Evolutionary conservation across 2,329 filamentous ascomycete genomes (phyloP).

Genomic region (Cadophora malorum): DNA sequence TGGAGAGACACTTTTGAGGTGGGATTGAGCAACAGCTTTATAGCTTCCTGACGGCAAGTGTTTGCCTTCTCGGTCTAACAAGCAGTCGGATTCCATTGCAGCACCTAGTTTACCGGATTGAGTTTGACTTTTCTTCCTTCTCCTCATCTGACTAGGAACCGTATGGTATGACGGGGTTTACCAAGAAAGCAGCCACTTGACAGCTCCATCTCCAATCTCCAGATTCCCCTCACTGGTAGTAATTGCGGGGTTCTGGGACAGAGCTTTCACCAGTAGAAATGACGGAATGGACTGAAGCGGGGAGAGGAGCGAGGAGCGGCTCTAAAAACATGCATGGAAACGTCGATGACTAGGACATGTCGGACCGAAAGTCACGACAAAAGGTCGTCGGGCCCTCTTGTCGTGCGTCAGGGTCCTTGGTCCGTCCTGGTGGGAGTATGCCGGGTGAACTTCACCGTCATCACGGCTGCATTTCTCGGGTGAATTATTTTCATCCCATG

Average conservation of each 20-base stretch:
- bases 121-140: neutral
- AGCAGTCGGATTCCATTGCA: neutral
- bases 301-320: constrained; percentile 9
- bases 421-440: constrained; percentile 1
- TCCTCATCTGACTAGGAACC: neutral
- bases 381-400: neutral
- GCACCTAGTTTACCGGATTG: neutral
- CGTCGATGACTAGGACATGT: constrained; percentile 8
- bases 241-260: constrained; percentile 20
- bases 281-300: neutral
- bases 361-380: constrained; percentile 30
- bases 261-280: constrained; percentile 15
- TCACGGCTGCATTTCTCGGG: constrained; percentile 22
- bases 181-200: constrained; percentile 12
- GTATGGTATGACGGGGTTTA: constrained; percentile 6
- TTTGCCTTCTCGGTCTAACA: neutral
- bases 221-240: constrained; percentile 10
- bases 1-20: neutral
- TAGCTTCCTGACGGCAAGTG: neutral
- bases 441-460: constrained; percentile 23
- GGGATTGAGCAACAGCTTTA: constrained; percentile 11
- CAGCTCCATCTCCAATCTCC: constrained; percentile 15
- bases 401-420: neutral
- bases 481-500: constrained; percentile 14
- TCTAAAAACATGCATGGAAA: constrained; percentile 18